A percentile compares a stretch with the other conserved stretches of the same genome.
Evolutionary conservation across 805 yeast species (phyloP).

Genomic region (Wickerhamomyces chambardii): DNA sequence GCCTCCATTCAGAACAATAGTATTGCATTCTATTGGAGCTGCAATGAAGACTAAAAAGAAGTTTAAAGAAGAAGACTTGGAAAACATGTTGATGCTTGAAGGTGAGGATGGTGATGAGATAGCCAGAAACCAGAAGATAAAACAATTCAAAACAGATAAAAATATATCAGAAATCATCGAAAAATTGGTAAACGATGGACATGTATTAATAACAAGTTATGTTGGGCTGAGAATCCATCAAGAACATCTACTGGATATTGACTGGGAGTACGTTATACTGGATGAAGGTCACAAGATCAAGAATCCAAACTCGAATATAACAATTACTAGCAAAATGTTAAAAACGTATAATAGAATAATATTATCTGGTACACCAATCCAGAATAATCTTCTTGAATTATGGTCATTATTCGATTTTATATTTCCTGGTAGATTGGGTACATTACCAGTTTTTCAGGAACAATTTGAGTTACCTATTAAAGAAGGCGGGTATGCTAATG

Average conservation of each 20-base stretch:
- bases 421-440: conserved; percentile 91
- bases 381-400: conserved; percentile 81
- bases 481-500: conserved; percentile 97
- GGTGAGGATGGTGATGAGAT: conserved; percentile 30
- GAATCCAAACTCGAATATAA: conserved; percentile 86
- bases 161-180: conserved; percentile 42
- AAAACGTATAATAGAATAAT: conserved; percentile 82
- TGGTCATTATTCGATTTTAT: conserved; percentile 96
- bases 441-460: conserved; percentile 87
- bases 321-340: conserved; percentile 76
- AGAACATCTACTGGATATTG: conserved; percentile 46
- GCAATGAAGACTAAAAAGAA: conserved; percentile 49
- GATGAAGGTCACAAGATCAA: conserved; percentile 98
- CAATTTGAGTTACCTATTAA: conserved; percentile 92
- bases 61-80: conserved; percentile 40
- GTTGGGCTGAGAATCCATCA: conserved; percentile 74
- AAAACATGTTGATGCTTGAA: conserved; percentile 32
- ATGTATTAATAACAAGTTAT: conserved; percentile 84
- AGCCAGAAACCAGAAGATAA: conserved; percentile 18
- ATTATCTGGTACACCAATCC: conserved; percentile 94
- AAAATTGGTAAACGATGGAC: conserved; percentile 59
- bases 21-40: conserved; percentile 86
- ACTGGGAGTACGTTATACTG: conserved; percentile 86
- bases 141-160: conserved; percentile 19
- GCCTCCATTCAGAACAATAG: conserved; percentile 86